Conservation (phyloP, 192 early-diverging fungal species). For the Gonapodya sp. region DNA sequence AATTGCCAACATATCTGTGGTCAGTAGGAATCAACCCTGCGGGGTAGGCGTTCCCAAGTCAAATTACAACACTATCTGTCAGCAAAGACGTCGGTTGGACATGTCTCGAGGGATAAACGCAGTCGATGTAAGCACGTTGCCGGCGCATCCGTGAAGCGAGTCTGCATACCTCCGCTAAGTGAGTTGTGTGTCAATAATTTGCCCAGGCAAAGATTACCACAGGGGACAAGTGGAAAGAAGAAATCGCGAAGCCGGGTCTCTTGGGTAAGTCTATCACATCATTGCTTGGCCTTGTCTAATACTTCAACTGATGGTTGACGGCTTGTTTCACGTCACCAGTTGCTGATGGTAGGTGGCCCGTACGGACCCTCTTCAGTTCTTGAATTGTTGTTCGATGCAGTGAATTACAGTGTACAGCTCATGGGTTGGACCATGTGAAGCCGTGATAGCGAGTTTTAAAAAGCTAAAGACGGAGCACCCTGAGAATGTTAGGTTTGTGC, state of each 20-base stretch:
- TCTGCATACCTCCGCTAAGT: not conserved
- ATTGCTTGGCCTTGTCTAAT: no score
- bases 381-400: not conserved
- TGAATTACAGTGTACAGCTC: not conserved
- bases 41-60: no score
- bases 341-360: not conserved
- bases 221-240: not conserved
- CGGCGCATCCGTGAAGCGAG: not conserved
- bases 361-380: not conserved
- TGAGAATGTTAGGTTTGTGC: constrained; percentile 33
- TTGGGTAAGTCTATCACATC: not conserved
- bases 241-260: not conserved
- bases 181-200: not conserved
- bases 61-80: no score
- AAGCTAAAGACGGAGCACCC: constrained; percentile 43
- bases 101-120: constrained; percentile 1
- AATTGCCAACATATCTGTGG: no score
- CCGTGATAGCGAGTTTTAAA: constrained; percentile 50
- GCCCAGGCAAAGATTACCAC: not conserved
- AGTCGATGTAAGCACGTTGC: not conserved
- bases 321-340: not conserved
- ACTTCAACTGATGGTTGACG: not conserved
- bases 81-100: no score
- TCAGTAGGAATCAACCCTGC: no score
- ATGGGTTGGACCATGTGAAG: constrained; percentile 40